Conservation (phyloP, 2,329 filamentous ascomycete genomes). For the Fusarium metavorans region DNA sequence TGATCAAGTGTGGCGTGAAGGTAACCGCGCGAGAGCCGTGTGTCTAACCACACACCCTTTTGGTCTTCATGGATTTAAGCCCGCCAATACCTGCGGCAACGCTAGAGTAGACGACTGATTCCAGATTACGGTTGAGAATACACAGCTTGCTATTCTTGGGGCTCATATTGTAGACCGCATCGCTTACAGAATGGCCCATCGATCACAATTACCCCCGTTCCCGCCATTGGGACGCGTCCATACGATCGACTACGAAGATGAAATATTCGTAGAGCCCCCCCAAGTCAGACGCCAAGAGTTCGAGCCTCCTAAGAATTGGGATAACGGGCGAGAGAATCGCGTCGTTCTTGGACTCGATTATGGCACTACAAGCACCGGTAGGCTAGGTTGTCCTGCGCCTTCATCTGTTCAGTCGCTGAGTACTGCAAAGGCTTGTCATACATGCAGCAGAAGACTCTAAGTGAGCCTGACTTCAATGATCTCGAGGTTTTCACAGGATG, state of each 20-base stretch:
- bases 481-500: neutral
- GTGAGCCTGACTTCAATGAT: neutral
- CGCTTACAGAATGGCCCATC: neutral
- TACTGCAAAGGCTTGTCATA: neutral
- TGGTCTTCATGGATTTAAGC: neutral
- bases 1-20: neutral
- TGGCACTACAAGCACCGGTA: conserved; percentile 2
- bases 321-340: neutral
- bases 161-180: neutral
- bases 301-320: neutral
- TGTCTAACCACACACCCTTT: neutral
- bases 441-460: neutral
- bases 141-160: neutral
- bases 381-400: neutral
- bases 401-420: neutral
- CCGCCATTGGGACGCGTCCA: neutral
- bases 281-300: neutral
- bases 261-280: neutral
- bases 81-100: neutral
- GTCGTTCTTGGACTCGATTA: neutral
- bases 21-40: neutral
- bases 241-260: too few species aligned
- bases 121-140: neutral
- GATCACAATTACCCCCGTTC: neutral
- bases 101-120: neutral